phyloP scores from a whole-genome alignment of 2,329 filamentous ascomycete species.

The Emmonsiellopsis sp. region DNA sequence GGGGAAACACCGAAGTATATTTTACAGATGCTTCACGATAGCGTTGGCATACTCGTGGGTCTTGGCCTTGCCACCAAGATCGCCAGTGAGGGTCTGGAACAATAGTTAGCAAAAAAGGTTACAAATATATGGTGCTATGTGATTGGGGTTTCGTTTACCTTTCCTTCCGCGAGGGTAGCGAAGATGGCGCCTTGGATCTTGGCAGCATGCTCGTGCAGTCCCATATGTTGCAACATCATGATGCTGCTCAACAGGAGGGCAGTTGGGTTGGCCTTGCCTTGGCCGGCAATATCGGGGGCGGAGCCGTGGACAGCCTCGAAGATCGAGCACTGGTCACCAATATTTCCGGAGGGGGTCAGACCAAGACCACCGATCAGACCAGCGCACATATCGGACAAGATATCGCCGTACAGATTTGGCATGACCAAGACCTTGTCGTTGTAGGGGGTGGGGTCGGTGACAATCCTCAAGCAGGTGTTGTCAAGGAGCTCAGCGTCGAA shows the following conservation, averaged over 20 bases:
- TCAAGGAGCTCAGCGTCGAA: constrained; percentile 97
- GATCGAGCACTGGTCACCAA: constrained; percentile 97
- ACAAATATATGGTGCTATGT: not conserved
- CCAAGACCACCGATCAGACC: constrained; percentile 96
- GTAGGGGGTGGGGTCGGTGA: constrained; percentile 90
- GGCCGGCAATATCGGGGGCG: constrained; percentile 91
- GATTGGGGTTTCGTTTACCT: constrained; percentile 42
- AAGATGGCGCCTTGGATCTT: constrained; percentile 94
- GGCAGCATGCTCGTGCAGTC: constrained; percentile 70
- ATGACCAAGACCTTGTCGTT: constrained; percentile 98
- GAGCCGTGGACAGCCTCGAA: constrained; percentile 99
- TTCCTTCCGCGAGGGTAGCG: constrained; percentile 89
- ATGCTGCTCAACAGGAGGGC: constrained; percentile 90
- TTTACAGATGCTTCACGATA: constrained; percentile 63
- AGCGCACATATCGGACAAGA: constrained; percentile 98
- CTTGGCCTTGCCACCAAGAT: constrained; percentile 93
- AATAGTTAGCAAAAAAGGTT: not conserved
- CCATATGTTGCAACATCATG: constrained; percentile 99
- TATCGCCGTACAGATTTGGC: constrained; percentile 98
- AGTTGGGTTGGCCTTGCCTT: constrained; percentile 94
- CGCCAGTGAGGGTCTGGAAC: constrained; percentile 68
- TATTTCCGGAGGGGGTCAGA: constrained; percentile 95
- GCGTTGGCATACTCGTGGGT: constrained; percentile 88
- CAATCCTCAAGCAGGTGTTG: constrained; percentile 99
- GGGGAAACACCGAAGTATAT: constrained; percentile 4